These are phyloP conservation scores for Krasilnikovozyma curviuscula DNA, from an alignment of 768 basidiomycete genomes.

Conservation along the genomic window DNA sequence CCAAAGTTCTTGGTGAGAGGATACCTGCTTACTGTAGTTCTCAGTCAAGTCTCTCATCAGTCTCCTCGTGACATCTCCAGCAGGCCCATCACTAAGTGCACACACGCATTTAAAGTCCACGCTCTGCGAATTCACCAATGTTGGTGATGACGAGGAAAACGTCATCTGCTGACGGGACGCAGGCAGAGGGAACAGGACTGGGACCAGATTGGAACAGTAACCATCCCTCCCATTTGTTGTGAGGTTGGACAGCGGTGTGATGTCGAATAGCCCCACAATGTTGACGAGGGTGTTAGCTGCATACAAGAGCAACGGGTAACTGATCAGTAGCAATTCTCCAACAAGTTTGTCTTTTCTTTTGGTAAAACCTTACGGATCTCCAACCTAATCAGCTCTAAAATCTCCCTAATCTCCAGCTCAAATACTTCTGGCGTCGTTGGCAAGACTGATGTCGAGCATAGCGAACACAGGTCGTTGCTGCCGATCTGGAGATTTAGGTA, in stretches of 20 bases:
- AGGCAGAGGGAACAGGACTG: no score
- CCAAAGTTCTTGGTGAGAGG: no score
- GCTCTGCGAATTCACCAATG: no score
- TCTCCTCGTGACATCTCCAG: no score
- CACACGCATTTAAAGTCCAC: no score
- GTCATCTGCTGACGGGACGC: no score
- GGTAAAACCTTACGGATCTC: neutral
- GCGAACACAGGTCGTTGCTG: neutral
- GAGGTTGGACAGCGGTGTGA: constrained; percentile 5
- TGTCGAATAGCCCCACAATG: constrained; percentile 10
- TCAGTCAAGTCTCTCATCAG: no score
- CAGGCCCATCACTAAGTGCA: no score
- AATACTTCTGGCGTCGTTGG: neutral
- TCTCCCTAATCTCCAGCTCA: constrained; percentile 1
- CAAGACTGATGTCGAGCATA: neutral
- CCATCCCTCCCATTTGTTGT: constrained; percentile 1
- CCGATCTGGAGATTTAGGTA: constrained; percentile 9
- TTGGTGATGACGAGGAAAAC: no score
- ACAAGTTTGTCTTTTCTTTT: neutral
- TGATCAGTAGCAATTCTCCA: neutral
- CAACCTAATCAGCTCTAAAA: constrained; percentile 6
- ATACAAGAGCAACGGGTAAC: neutral
- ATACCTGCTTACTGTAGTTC: no score
- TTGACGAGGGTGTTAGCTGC: constrained; percentile 9
- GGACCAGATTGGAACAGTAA: neutral